Percentiles rank a stretch among this genome's conserved stretches.
Evolutionary conservation across 2,329 filamentous ascomycete species (phyloP).

Genomic region (Fonsecaea multimorphosa): DNA sequence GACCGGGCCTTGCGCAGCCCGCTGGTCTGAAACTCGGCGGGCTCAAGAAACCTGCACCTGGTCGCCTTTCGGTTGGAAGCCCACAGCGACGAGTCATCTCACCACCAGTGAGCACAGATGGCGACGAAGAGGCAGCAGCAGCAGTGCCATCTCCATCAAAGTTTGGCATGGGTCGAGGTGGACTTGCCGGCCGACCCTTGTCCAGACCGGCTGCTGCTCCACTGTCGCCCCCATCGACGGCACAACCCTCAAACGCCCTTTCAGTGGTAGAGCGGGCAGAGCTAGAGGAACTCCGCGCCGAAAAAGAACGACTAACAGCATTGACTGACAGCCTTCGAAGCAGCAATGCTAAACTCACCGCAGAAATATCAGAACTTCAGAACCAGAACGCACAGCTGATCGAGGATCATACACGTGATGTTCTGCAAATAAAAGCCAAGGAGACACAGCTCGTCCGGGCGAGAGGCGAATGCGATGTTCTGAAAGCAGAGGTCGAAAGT

Average conservation of each 20-base stretch:
- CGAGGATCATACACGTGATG: slow-evolving; percentile 94
- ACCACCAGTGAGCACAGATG: slow-evolving; percentile 51
- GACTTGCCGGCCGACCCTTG: slow-evolving; percentile 83
- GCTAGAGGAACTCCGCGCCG: slow-evolving; percentile 81
- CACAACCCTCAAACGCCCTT: slow-evolving; percentile 69
- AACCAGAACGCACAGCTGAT: slow-evolving; percentile 97
- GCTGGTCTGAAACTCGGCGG: slow-evolving; percentile 50
- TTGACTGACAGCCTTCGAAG: slow-evolving; percentile 80
- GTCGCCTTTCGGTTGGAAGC: slow-evolving; percentile 42
- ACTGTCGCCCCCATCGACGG: slow-evolving; percentile 57
- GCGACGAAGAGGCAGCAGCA: slow-evolving; percentile 49
- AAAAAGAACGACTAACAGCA: slow-evolving; percentile 78
- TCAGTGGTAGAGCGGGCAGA: slow-evolving; percentile 86
- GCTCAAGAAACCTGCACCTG: slow-evolving; percentile 49
- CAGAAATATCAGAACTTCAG: slow-evolving; percentile 91
- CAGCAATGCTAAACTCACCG: slow-evolving; percentile 79
- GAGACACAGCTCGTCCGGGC: slow-evolving; percentile 95
- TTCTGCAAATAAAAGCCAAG: slow-evolving; percentile 96
- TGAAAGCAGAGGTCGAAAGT: slow-evolving; percentile 83
- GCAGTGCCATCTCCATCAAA: slow-evolving; percentile 58
- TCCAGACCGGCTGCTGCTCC: slow-evolving; percentile 70
- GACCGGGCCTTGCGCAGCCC: slow-evolving; percentile 51
- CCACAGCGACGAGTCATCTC: slow-evolving; percentile 53
- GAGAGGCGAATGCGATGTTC: slow-evolving; percentile 84
- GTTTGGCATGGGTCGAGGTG: slow-evolving; percentile 71